Conservation (phyloP, 2,329 filamentous ascomycete species). For the Calonectria hongkongensis region DNA sequence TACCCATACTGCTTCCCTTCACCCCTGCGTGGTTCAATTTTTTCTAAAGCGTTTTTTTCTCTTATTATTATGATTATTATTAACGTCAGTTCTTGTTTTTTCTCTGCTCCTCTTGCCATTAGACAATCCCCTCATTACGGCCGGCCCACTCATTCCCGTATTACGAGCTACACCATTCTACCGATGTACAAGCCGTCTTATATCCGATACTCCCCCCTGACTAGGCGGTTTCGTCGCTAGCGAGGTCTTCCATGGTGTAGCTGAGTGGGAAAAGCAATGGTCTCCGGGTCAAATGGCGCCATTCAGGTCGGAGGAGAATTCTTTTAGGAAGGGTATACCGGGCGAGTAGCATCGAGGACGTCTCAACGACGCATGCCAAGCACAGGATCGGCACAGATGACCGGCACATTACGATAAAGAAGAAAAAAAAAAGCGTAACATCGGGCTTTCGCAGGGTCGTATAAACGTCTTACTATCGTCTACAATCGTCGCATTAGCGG, state of each 20-base stretch:
- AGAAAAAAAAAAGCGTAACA: constrained; percentile 53
- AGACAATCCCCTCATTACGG: constrained; percentile 24
- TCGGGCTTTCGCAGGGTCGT: constrained; percentile 56
- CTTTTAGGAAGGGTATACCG: constrained; percentile 44
- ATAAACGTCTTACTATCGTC: constrained; percentile 50
- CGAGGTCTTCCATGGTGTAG: constrained; percentile 60
- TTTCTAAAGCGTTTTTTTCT: not conserved
- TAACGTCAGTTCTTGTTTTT: not conserved
- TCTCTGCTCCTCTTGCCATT: not conserved
- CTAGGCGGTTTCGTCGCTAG: constrained; percentile 60
- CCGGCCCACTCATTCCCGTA: constrained; percentile 61
- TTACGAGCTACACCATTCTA: constrained; percentile 64
- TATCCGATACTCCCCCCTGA: constrained; percentile 66
- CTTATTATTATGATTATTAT: too few species aligned
- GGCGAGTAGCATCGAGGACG: constrained; percentile 39
- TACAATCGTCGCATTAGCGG: constrained; percentile 58
- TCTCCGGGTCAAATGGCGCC: constrained; percentile 59
- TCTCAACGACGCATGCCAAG: constrained; percentile 57
- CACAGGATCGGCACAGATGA: constrained; percentile 62
- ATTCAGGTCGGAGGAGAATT: constrained; percentile 56
- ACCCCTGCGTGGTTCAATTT: not conserved
- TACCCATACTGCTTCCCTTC: constrained; percentile 36
- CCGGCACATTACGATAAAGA: constrained; percentile 51
- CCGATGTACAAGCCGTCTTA: constrained; percentile 57
- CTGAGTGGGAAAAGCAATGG: constrained; percentile 61